Percentiles rank a stretch among this genome's conserved stretches.
Conservation (phyloP, 257 asterid genomes). For the Gentiana straminea region DNA sequence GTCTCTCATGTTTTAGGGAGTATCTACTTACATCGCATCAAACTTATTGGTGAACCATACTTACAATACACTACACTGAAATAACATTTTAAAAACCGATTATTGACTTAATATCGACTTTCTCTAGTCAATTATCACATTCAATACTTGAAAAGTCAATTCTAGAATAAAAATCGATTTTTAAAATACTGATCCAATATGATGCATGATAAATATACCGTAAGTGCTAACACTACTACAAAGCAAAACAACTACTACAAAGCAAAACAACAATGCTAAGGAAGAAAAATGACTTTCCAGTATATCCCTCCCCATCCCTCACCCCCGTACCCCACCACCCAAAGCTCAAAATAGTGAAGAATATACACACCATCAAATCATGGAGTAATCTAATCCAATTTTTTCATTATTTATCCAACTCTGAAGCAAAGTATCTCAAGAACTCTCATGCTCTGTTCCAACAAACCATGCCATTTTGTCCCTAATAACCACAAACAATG, state of each 20-base stretch:
- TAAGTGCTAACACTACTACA: conserved; percentile 4
- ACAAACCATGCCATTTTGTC: background rate
- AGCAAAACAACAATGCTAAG: background rate
- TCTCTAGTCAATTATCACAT: no score
- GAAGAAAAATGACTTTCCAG: conserved; percentile 4
- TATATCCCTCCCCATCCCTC: background rate
- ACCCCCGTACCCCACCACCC: no score
- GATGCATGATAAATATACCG: no score
- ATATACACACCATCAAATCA: conserved; percentile 1
- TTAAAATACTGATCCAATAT: no score
- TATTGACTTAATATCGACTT: no score
- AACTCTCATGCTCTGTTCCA: background rate
- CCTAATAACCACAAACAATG: conserved; percentile 24
- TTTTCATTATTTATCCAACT: conserved; percentile 23
- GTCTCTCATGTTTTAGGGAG: no score
- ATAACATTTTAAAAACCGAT: no score
- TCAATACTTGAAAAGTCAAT: no score
- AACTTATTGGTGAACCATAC: no score
- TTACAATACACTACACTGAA: no score
- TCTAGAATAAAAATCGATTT: no score
- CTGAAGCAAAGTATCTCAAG: conserved; percentile 17
- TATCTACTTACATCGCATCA: no score
- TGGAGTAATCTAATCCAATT: conserved; percentile 7
- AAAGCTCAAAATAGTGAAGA: background rate
- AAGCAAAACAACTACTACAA: background rate